Base-by-base conservation (phyloP, 2,329 filamentous ascomycete species). In the Cercospora brassicicola region DNA sequence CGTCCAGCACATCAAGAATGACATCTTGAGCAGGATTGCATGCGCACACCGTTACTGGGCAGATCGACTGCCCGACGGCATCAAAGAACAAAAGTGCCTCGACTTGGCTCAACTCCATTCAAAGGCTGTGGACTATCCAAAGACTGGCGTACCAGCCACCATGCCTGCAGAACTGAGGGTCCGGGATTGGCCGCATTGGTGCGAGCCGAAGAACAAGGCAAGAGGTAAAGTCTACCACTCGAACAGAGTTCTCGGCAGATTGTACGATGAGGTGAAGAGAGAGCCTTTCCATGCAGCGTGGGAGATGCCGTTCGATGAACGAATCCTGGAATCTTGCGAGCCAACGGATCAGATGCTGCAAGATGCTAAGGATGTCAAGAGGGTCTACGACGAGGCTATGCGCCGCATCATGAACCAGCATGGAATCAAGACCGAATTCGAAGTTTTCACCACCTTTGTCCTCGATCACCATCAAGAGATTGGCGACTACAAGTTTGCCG, bases 71-170 rank as follows among this genome's bases (percentile, higher is more conserved):
- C 78, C 79, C 0, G 76, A 84, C 1, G 92, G 93, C 0, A 89
- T 94, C 0, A 89, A 88, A 72, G 84, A 89, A 70, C 73, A 82
- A 0, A 88, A 86, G 67, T 98, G 94, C 73, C 80, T 95, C 0
- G 82, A 88, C 61, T 84, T 98, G 4, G 93, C 94, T 2, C 82
- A 86, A 8, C 82, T 98, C 2, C 95, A 99, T 78, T 98, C 95
- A 0, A 88, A 89, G 73, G 94, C 95, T 0, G 95, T 99, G 0
- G 95, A 99, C 78, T 99, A 95, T 76, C 89, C 92, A 55, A 99
- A 99, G 81, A 94, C 92, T 1, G 95, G 95, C 0, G 85, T 90
- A 9, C 87, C 91, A 0, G 94, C 94, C 0, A 81, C 85, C 20
- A 90, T 96, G 83, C 82, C 83, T 6, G 80, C 82, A 45, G 81